Evolutionary conservation across 768 basidiomycete genomes (phyloP).

Genomic region (Lyophyllum atratum): DNA sequence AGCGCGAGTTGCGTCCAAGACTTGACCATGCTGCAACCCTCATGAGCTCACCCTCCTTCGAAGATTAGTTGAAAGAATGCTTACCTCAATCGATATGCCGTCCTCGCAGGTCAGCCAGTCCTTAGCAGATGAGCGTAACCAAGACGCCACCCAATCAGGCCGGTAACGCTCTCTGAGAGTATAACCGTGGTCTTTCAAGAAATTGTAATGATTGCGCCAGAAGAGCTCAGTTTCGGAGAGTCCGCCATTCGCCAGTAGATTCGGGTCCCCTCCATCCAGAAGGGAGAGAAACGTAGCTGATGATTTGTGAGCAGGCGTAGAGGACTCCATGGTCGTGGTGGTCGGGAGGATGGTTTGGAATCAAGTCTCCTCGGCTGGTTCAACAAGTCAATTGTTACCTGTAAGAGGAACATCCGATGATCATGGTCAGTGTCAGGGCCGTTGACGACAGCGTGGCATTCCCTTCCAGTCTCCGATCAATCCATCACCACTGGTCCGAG

Average conservation of each 20-base stretch:
- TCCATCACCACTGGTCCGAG: too few species aligned
- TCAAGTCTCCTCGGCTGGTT: too few species aligned
- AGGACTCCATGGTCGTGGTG: too few species aligned
- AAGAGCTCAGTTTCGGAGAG: neutral
- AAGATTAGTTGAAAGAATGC: neutral
- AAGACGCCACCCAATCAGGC: constrained; percentile 7
- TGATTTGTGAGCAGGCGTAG: too few species aligned
- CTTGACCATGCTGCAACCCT: neutral
- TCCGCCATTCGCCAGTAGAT: constrained; percentile 1
- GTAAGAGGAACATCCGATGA: too few species aligned
- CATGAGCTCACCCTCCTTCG: neutral
- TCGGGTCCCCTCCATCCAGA: too few species aligned
- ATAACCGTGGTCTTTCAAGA: constrained; percentile 6
- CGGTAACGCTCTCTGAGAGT: constrained; percentile 9
- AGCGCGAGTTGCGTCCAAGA: constrained; percentile 29
- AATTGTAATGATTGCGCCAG: constrained; percentile 8
- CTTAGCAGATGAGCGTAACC: constrained; percentile 6
- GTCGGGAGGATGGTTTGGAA: too few species aligned
- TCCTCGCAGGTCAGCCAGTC: constrained; percentile 5
- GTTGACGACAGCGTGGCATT: too few species aligned
- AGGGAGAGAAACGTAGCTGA: too few species aligned
- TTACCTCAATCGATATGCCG: neutral
- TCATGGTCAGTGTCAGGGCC: too few species aligned
- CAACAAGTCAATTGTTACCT: too few species aligned
- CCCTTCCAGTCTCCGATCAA: too few species aligned